Evolutionary conservation across 176 grass and related monocot genomes (phyloP).

Genomic region (barley (Hordeum vulgare)): DNA sequence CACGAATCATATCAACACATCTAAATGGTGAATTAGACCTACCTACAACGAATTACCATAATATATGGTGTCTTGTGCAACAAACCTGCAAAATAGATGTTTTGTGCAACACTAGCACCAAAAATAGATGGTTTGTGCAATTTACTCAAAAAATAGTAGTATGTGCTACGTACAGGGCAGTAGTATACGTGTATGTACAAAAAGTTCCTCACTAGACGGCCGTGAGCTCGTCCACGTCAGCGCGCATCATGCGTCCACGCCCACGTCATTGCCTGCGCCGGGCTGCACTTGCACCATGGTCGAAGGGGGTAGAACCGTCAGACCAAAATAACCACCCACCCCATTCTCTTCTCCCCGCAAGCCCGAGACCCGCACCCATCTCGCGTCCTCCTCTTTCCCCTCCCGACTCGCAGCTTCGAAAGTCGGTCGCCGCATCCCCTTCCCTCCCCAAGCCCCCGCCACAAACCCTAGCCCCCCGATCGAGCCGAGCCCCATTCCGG

Average conservation of each 20-base stretch:
- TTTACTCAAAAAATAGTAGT: too few species aligned
- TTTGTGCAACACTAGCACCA: too few species aligned
- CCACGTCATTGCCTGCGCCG: conserved; percentile 15
- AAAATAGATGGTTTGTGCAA: too few species aligned
- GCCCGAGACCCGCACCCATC: not conserved
- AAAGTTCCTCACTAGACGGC: not conserved
- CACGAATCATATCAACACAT: too few species aligned
- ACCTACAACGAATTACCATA: too few species aligned
- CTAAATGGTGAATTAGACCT: too few species aligned
- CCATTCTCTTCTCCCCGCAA: not conserved
- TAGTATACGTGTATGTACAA: too few species aligned
- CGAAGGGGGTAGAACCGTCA: conserved; percentile 13
- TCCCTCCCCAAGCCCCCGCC: not conserved
- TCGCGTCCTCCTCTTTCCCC: not conserved
- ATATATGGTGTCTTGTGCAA: too few species aligned
- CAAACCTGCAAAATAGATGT: too few species aligned
- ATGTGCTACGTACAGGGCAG: too few species aligned
- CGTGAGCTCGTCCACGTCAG: not conserved
- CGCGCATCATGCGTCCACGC: not conserved
- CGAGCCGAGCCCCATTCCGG: not conserved
- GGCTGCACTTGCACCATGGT: not conserved
- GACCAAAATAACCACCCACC: not conserved
- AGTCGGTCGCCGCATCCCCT: not conserved
- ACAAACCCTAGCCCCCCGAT: conserved; percentile 31
- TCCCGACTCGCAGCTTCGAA: not conserved